Conservation (phyloP, 2,329 filamentous ascomycete genomes). For the Cladosporium sp. region DNA sequence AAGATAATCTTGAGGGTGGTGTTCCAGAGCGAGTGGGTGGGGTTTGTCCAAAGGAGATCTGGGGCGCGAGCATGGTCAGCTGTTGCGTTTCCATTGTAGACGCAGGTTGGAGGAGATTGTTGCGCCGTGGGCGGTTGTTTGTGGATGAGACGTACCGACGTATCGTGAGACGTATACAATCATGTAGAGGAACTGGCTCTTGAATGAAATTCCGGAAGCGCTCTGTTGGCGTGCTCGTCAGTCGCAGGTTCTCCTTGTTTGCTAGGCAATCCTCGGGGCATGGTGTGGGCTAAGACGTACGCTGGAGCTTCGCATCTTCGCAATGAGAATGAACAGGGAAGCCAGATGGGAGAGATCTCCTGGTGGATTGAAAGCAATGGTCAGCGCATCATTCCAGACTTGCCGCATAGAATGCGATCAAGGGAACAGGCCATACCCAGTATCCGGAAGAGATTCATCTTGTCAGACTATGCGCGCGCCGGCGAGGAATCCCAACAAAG, state of each 20-base stretch:
- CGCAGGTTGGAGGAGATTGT: constrained; percentile 23
- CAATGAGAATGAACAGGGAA: constrained; percentile 90
- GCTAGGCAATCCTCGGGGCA: not conserved
- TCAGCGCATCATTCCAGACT: constrained; percentile 21
- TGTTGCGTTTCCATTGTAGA: constrained; percentile 5
- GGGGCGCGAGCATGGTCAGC: constrained; percentile 21
- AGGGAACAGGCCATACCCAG: constrained; percentile 52
- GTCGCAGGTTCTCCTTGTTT: not conserved
- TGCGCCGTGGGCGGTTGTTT: not conserved
- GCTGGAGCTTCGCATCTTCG: constrained; percentile 89
- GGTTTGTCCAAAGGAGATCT: constrained; percentile 85
- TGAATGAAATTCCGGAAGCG: constrained; percentile 97
- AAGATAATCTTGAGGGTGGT: constrained; percentile 95
- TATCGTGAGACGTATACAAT: constrained; percentile 93
- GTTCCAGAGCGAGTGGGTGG: constrained; percentile 70
- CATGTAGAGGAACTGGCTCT: constrained; percentile 93
- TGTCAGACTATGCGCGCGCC: constrained; percentile 15
- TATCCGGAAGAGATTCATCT: constrained; percentile 70
- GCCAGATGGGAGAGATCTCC: constrained; percentile 93
- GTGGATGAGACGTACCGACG: constrained; percentile 48
- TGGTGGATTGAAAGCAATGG: constrained; percentile 40
- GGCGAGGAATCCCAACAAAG: constrained; percentile 11
- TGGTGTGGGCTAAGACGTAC: constrained; percentile 53
- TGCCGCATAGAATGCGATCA: constrained; percentile 7
- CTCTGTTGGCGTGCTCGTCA: constrained; percentile 59